Percentiles rank a stretch among this genome's conserved stretches.
phyloP scores from a whole-genome alignment of 257 asterid genomes.

The Cinchona pubescens region DNA sequence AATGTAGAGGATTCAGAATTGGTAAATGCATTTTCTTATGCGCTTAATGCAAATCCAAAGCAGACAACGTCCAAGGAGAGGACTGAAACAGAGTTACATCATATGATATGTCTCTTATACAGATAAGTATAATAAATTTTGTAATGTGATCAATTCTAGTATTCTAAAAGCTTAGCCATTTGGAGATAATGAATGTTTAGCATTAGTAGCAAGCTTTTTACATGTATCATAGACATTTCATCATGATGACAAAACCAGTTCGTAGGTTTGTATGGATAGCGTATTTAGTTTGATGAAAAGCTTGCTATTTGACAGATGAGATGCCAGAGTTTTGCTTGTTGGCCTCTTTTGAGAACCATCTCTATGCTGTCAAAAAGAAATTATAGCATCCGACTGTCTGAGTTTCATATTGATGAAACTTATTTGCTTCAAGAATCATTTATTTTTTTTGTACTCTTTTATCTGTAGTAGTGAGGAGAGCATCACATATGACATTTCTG shows the following conservation, averaged over 20 bases:
- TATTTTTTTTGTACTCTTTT: not conserved
- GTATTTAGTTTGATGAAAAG: not conserved
- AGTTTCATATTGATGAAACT: too few species aligned
- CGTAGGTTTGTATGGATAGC: not conserved
- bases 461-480: not conserved
- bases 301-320: not conserved
- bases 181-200: not conserved
- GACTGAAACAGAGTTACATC: conserved; percentile 56
- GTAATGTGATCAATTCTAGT: not conserved
- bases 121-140: not conserved
- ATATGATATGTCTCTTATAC: conserved; percentile 36
- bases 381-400: too few species aligned
- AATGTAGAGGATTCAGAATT: conserved; percentile 66
- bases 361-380: too few species aligned
- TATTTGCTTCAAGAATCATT: not conserved
- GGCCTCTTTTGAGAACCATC: too few species aligned
- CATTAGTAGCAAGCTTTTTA: not conserved
- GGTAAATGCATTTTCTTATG: conserved; percentile 49
- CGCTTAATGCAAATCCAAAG: conserved; percentile 55
- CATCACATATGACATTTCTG: not conserved
- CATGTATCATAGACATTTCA: not conserved
- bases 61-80: conserved; percentile 59
- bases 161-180: not conserved
- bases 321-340: too few species aligned
- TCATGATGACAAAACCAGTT: not conserved